phyloP scores from a whole-genome alignment of 352 stramenopile genomes.

The Phytopythium chamaehyphon region DNA sequence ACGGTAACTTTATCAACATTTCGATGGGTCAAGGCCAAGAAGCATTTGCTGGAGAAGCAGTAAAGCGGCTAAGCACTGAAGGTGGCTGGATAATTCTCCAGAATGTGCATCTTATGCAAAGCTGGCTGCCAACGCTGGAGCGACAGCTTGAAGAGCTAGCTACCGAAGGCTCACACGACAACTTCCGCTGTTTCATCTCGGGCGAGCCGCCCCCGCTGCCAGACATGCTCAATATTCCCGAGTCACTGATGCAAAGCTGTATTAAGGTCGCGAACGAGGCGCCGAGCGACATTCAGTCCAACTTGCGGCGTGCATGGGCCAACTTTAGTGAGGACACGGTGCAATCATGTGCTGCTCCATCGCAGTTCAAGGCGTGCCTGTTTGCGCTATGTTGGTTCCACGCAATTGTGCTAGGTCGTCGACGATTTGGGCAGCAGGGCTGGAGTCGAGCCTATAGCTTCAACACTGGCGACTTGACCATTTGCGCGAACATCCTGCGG shows the following conservation, averaged over 20 bases:
- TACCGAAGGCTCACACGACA: conserved; percentile 87
- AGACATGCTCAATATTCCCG: conserved; percentile 96
- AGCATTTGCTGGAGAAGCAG: conserved; percentile 86
- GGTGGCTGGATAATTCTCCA: conserved; percentile 96
- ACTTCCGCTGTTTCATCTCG: conserved; percentile 96
- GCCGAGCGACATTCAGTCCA: conserved; percentile 94
- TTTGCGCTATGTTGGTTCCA: conserved; percentile 96
- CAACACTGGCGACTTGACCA: conserved; percentile 94
- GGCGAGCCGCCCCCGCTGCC: conserved; percentile 90
- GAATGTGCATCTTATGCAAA: conserved; percentile 96
- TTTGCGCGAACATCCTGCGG: conserved; percentile 93
- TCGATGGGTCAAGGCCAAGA: conserved; percentile 93
- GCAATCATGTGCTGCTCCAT: conserved; percentile 83
- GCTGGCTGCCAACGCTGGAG: conserved; percentile 93
- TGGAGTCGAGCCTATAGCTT: conserved; percentile 95
- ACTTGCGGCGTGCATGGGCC: conserved; percentile 91
- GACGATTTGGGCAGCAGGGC: conserved; percentile 92
- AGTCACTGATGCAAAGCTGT: conserved; percentile 93
- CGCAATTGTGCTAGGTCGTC: conserved; percentile 90
- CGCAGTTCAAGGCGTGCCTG: conserved; percentile 92
- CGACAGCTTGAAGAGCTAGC: conserved; percentile 89
- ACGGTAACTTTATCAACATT: conserved; percentile 96
- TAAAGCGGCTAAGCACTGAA: conserved; percentile 89
- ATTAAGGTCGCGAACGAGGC: conserved; percentile 97
- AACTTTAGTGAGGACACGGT: conserved; percentile 92